Percentiles rank a stretch among this genome's conserved stretches.
These are phyloP conservation scores for Tieghemiomyces parasiticus DNA, from an alignment of 192 early-diverging fungal genomes.

Conservation along the genomic window DNA sequence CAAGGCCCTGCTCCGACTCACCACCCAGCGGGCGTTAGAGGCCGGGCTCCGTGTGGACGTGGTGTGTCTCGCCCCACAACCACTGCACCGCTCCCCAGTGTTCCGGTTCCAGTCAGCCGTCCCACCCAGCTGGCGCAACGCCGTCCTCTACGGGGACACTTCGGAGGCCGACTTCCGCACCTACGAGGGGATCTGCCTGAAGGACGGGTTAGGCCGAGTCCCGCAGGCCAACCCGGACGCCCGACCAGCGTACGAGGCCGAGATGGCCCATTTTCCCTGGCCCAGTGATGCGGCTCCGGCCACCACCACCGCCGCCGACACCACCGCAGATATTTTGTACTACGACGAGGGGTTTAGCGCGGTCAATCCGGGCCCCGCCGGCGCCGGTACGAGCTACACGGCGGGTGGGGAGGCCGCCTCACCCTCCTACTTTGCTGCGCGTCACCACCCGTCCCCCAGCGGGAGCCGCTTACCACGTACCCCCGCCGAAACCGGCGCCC, in stretches of 20 bases:
- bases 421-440: constrained; percentile 4
- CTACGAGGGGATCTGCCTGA: background rate
- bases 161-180: background rate
- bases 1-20: constrained; percentile 73
- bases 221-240: too few species aligned
- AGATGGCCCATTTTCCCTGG: constrained; percentile 9
- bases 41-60: constrained; percentile 83
- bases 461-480: too few species aligned
- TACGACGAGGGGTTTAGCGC: constrained; percentile 21
- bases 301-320: constrained; percentile 14
- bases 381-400: too few species aligned
- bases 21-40: constrained; percentile 87
- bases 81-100: constrained; percentile 77
- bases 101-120: constrained; percentile 52
- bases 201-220: background rate
- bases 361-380: too few species aligned
- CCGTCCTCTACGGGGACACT: background rate
- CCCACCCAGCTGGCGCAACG: background rate
- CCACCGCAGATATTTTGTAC: constrained; percentile 30
- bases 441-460: constrained; percentile 10
- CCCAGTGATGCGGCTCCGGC: constrained; percentile 14
- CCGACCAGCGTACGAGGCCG: too few species aligned
- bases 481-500: constrained; percentile 29
- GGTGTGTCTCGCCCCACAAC: constrained; percentile 75
- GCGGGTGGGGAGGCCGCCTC: too few species aligned